A percentile compares a stretch with the other conserved stretches of the same genome.
Conservation (phyloP, 352 stramenopile species). For the Phytopythium aichiense region DNA sequence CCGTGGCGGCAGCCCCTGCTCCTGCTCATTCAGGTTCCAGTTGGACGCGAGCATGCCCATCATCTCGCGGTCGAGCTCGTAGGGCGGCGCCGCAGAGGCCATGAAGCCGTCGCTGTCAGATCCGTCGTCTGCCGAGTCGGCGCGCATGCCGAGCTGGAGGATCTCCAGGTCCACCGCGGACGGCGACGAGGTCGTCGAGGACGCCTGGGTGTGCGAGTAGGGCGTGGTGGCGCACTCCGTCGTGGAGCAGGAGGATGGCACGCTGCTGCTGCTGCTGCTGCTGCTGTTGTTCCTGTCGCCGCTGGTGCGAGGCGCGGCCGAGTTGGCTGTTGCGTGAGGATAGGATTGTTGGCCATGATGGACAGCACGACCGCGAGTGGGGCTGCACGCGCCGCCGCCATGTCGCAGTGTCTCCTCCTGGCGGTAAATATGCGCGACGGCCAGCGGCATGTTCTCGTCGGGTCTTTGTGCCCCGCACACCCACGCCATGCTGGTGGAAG, state of each 20-base stretch:
- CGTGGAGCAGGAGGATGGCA: neutral
- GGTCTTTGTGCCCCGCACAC: slow-evolving; percentile 5
- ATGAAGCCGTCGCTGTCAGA: slow-evolving; percentile 1
- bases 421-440: slow-evolving; percentile 5
- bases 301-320: neutral
- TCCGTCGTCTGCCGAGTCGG: slow-evolving; percentile 1
- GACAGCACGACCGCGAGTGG: neutral
- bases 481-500: neutral
- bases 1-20: slow-evolving; percentile 5
- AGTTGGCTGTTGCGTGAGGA: neutral
- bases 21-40: slow-evolving; percentile 23
- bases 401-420: slow-evolving; percentile 1
- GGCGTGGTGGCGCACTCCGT: neutral
- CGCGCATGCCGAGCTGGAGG: slow-evolving; percentile 4
- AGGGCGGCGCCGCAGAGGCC: neutral
- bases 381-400: neutral
- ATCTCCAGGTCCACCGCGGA: slow-evolving; percentile 7
- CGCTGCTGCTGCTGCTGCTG: neutral
- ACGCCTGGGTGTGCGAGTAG: neutral
- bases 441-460: slow-evolving; percentile 5
- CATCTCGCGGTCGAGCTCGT: slow-evolving; percentile 28
- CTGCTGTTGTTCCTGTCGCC: neutral
- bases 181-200: slow-evolving; percentile 6
- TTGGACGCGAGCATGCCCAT: slow-evolving; percentile 29
- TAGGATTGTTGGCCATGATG: slow-evolving; percentile 2